Conservation (phyloP, 495 filamentous ascomycete species). For the Daldinia bambusicola region DNA sequence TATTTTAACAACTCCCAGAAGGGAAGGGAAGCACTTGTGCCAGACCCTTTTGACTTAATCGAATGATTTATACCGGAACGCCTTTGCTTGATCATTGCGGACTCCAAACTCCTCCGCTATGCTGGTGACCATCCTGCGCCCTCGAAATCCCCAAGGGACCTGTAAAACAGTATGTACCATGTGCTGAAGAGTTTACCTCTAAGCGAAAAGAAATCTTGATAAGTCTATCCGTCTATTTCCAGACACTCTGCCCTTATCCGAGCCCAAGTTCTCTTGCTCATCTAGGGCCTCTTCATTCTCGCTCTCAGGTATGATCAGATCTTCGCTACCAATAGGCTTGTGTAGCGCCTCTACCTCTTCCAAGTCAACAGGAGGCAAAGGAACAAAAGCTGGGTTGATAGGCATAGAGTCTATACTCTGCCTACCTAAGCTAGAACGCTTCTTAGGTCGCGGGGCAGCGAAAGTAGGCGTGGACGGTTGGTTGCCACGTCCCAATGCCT, state of each 20-base stretch:
- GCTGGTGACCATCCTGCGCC: constrained; percentile 12
- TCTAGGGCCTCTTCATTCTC: constrained; percentile 58
- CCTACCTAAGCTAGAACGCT: constrained; percentile 69
- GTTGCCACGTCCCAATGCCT: constrained; percentile 50
- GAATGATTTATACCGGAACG: constrained; percentile 11
- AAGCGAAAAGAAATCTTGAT: constrained; percentile 65
- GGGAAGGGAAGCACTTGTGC: not conserved
- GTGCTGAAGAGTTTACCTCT: not conserved
- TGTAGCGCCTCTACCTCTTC: constrained; percentile 54
- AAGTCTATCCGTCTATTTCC: constrained; percentile 56
- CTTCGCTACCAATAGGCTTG: constrained; percentile 73
- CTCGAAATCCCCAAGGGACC: not conserved
- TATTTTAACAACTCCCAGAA: not conserved
- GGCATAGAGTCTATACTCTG: constrained; percentile 53
- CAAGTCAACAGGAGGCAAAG: constrained; percentile 55
- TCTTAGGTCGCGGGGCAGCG: constrained; percentile 62
- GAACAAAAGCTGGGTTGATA: constrained; percentile 55
- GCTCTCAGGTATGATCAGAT: constrained; percentile 75
- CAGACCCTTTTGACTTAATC: not conserved
- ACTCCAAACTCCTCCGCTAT: constrained; percentile 37
- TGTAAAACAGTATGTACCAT: not conserved
- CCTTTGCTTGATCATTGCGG: constrained; percentile 12
- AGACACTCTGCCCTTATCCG: constrained; percentile 26
- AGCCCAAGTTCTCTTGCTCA: constrained; percentile 33
- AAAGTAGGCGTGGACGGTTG: constrained; percentile 52